phyloP scores from a whole-genome alignment of 2,329 filamentous ascomycete genomes.

The Neopestalotiopsis sp. region DNA sequence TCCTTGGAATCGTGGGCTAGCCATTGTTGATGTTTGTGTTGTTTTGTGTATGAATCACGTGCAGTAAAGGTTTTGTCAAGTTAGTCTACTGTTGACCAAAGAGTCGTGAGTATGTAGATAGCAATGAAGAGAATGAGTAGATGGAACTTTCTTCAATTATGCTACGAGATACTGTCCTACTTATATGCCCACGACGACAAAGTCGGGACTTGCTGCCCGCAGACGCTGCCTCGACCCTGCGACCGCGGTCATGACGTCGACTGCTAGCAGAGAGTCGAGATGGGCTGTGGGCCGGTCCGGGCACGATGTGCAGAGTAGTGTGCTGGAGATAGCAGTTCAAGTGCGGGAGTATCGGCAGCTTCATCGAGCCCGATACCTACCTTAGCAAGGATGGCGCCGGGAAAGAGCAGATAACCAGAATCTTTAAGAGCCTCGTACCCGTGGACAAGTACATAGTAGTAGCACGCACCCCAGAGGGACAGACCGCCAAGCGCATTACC shows the following conservation, averaged over 20 bases:
- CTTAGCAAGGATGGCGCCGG: background rate
- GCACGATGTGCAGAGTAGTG: background rate
- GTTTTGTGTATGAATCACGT: background rate
- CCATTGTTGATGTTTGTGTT: constrained; percentile 6
- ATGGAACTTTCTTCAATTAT: background rate
- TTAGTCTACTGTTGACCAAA: background rate
- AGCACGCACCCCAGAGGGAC: background rate
- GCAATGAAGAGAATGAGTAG: background rate
- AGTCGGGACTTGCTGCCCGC: background rate
- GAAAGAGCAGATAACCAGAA: background rate
- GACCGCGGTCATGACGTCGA: background rate
- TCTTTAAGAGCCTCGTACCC: background rate
- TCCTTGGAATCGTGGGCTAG: constrained; percentile 48
- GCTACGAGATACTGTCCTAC: background rate
- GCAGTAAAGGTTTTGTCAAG: background rate
- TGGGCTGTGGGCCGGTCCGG: background rate
- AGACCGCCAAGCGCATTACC: background rate
- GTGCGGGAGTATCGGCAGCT: background rate
- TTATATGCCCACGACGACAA: background rate
- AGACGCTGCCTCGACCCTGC: background rate
- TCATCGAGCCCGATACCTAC: background rate
- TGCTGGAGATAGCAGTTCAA: background rate
- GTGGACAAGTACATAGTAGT: background rate
- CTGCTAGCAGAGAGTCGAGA: background rate
- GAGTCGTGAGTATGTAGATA: background rate